Evolutionary conservation across 129 eudicot genomes (phyloP), one percentile per base, ranked within the genome.

Genomic region (Centella asiatica): DNA sequence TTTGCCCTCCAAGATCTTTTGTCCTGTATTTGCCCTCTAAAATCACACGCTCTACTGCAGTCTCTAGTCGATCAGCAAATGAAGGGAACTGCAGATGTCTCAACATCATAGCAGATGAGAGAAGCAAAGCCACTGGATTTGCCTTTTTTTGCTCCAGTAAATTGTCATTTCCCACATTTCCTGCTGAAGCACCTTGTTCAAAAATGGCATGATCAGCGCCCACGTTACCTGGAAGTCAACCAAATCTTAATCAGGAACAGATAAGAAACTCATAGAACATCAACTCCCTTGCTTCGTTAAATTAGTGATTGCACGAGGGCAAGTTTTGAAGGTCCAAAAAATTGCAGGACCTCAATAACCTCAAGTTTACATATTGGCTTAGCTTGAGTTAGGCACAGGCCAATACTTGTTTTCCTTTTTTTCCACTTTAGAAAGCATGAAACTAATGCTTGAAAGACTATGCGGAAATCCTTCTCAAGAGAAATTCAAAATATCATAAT

Each of bases 161-260:
- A 27, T 80, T 80, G 68, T 65, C 75, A 33, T 83, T 84, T 44
- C 97, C 95, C 10, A 90, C 97, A 45, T 90, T 90, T 57, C 97
- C 97, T 60, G 97, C 97, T 48, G 97, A 90, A 20, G 97, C 97
- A 28, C 97, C 97, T 83, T 90, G 97, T 80, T 90, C 97, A 17
- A 90, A 90, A 25, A 90, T 78, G 1, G 97, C 95, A 78, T 90
- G 83, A 66, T 90, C 97, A 15, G 95, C 83, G 25, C 97, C 97
- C 67, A 86, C 95, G 14, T 90, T 90, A 17, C 97, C 97, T 90
- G 75, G 60, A 71, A 57, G 18, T 2, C 52, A 66, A 64, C 28
- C 55, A 15, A 44, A 50, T 14, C 31, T 17, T 13, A 24, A 31
- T 14, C 37, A 49, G 29, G 28, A 63, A 56, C 13, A 24, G n/a